phyloP scores from a whole-genome alignment of 805 yeast species.

The Grigorovia transvaalensis region DNA sequence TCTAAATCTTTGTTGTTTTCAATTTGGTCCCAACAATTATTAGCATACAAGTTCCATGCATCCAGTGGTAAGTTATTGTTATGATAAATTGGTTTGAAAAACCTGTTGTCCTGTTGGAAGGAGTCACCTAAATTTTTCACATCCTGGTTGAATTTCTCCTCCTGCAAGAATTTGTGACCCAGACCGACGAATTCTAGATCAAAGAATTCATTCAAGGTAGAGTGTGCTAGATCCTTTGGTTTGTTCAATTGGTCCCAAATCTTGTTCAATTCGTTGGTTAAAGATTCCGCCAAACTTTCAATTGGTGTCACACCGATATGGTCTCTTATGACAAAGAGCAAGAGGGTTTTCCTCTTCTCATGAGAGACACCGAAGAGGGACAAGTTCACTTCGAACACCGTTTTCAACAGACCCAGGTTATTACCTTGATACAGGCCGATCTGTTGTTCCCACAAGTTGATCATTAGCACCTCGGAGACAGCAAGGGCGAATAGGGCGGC shows the following conservation, averaged over 20 bases:
- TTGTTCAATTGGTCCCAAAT: conserved; percentile 74
- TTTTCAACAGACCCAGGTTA: conserved; percentile 87
- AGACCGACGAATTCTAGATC: conserved; percentile 74
- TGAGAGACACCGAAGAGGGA: conserved; percentile 57
- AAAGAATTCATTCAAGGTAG: conserved; percentile 59
- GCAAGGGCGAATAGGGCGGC: conserved; percentile 92
- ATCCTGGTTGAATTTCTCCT: conserved; percentile 54
- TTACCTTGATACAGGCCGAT: conserved; percentile 97
- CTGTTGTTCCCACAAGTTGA: conserved; percentile 95
- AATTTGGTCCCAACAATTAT: conserved; percentile 88
- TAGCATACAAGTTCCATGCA: conserved; percentile 91
- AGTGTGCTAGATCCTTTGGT: conserved; percentile 46
- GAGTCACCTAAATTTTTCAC: conserved; percentile 51
- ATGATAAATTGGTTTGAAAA: conserved; percentile 65
- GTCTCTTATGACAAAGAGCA: conserved; percentile 86
- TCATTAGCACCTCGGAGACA: conserved; percentile 80
- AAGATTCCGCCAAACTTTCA: conserved; percentile 54
- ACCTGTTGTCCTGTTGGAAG: conserved; percentile 14
- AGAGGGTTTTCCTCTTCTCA: conserved; percentile 50
- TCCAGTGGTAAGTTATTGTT: conserved; percentile 86
- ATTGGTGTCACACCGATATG: conserved; percentile 82
- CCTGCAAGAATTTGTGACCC: conserved; percentile 76
- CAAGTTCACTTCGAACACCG: conserved; percentile 92
- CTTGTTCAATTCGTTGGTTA: conserved; percentile 57
- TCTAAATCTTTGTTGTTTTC: conserved; percentile 89